Percentiles rank a stretch among this genome's conserved stretches.
Conservation (phyloP, 2,329 filamentous ascomycete species). For the Hypomyces perniciosus region DNA sequence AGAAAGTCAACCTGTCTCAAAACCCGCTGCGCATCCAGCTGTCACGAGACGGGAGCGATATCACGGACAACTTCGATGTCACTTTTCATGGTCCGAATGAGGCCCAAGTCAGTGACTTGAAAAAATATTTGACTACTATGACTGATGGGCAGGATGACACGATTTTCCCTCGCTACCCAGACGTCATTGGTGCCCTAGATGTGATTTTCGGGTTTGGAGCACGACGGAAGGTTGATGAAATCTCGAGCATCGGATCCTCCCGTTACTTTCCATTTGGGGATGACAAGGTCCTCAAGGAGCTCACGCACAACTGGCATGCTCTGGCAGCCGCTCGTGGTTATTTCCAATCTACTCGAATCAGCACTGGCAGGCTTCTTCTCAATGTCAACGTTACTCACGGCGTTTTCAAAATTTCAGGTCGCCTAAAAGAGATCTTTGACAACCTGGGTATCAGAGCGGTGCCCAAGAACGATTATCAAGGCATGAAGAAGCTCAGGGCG, state of each 20-base stretch:
- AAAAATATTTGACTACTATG: constrained; percentile 41
- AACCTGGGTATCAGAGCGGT: constrained; percentile 17
- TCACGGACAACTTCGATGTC: constrained; percentile 33
- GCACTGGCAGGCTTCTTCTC: constrained; percentile 47
- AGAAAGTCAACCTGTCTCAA: constrained; percentile 30
- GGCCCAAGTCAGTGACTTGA: constrained; percentile 34
- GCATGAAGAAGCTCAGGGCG: constrained; percentile 18
- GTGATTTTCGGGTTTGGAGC: constrained; percentile 44
- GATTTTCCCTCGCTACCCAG: constrained; percentile 43
- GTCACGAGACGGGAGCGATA: constrained; percentile 23
- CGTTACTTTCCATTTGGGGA: constrained; percentile 43
- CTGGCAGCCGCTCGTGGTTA: constrained; percentile 45
- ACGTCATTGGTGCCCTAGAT: constrained; percentile 45
- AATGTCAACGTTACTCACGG: constrained; percentile 52
- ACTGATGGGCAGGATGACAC: constrained; percentile 29
- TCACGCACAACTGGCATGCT: constrained; percentile 25
- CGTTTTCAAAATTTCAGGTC: constrained; percentile 41
- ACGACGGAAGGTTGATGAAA: constrained; percentile 27
- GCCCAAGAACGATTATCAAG: constrained; percentile 5
- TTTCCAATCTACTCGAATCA: constrained; percentile 49
- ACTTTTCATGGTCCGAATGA: constrained; percentile 35
- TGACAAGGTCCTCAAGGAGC: constrained; percentile 19
- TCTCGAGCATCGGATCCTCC: constrained; percentile 39
- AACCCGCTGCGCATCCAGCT: constrained; percentile 32
- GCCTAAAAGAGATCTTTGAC: constrained; percentile 30